These are phyloP conservation scores for Eremochloa ophiuroides DNA, from an alignment of 176 grass and related monocot species.

Conservation along the genomic window DNA sequence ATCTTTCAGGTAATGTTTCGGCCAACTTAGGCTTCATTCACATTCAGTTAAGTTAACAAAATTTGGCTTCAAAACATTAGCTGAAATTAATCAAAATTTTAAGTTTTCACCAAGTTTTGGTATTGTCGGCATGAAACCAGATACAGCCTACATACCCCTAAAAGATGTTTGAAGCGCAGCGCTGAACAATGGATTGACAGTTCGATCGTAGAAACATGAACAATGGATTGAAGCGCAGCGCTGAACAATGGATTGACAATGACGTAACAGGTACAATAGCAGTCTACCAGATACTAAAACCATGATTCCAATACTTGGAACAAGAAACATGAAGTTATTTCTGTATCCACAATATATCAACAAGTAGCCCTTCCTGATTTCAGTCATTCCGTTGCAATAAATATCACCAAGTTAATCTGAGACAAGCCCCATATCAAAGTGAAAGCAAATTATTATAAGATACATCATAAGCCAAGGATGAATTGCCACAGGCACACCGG, in stretches of 20 bases:
- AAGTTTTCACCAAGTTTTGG: not conserved
- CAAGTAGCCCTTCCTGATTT: not conserved
- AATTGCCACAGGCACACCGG: constrained; percentile 59
- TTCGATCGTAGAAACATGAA: not conserved
- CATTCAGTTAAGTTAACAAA: not conserved
- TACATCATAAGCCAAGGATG: constrained; percentile 88
- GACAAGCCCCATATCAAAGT: not conserved
- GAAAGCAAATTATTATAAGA: constrained; percentile 3
- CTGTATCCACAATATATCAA: constrained; percentile 2
- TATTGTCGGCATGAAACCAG: not conserved
- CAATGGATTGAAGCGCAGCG: no score
- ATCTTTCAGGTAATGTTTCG: not conserved
- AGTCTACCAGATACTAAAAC: not conserved
- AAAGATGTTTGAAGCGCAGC: not conserved
- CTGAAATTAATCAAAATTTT: not conserved
- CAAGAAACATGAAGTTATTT: not conserved
- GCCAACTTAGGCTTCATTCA: not conserved
- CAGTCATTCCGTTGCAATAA: not conserved
- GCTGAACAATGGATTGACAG: not conserved
- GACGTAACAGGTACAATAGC: not conserved
- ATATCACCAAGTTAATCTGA: not conserved
- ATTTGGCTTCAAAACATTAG: not conserved
- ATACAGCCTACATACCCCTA: not conserved
- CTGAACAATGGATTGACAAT: no score
- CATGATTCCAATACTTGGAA: not conserved